phyloP scores from a whole-genome alignment of 805 yeast species.

The Candida ortonii region DNA sequence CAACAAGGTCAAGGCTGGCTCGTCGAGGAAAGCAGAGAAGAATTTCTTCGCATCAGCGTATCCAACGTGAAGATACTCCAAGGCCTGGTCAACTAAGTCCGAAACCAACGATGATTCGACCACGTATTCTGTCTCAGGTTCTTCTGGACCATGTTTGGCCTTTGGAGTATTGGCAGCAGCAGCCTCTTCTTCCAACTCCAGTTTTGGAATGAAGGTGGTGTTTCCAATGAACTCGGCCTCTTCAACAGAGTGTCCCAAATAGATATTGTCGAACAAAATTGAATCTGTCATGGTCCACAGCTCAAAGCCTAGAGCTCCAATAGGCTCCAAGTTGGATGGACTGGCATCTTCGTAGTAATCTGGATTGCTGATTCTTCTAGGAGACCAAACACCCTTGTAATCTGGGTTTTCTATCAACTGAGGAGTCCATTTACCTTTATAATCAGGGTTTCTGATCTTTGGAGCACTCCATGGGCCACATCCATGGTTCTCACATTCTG shows the following conservation, averaged over 20 bases:
- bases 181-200: conserved; percentile 45
- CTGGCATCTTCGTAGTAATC: conserved; percentile 53
- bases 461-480: conserved; percentile 85
- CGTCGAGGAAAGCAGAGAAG: conserved; percentile 38
- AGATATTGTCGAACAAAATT: conserved; percentile 77
- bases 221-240: conserved; percentile 88
- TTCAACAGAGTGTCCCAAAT: conserved; percentile 75
- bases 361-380: conserved; percentile 67
- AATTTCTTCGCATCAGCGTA: conserved; percentile 30
- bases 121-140: conserved; percentile 27
- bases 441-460: conserved; percentile 61
- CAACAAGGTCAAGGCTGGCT: conserved; percentile 44
- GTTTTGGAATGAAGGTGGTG: conserved; percentile 59
- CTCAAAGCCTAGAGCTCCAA: conserved; percentile 85
- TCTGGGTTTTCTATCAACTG: conserved; percentile 70
- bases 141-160: conserved; percentile 39
- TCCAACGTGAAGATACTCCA: conserved; percentile 17
- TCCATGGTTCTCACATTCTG: conserved; percentile 65
- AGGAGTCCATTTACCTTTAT: conserved; percentile 75
- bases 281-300: conserved; percentile 82
- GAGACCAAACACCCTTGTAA: conserved; percentile 77
- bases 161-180: conserved; percentile 41
- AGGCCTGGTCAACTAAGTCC: conserved; percentile 19
- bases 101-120: conserved; percentile 19
- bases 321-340: conserved; percentile 61